Evolutionary conservation across 768 basidiomycete genomes (phyloP).

Genomic region (Baorangia bicolor): DNA sequence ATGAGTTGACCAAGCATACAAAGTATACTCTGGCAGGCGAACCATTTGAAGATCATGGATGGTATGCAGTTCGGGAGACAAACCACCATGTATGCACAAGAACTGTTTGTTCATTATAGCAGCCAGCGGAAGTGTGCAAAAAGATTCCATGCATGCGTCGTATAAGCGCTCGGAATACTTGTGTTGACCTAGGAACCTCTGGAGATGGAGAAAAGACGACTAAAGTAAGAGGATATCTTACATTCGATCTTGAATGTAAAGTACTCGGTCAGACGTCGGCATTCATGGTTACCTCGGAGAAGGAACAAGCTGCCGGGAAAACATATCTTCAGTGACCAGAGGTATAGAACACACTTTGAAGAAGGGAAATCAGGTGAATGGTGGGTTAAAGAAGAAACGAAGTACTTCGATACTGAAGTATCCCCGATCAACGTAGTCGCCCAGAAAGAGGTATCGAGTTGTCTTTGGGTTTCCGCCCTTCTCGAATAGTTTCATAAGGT

Average conservation of each 20-base stretch:
- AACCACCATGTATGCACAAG: conserved; percentile 71
- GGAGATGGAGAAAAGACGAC: conserved; percentile 2
- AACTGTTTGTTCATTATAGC: conserved; percentile 83
- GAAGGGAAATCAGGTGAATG: conserved; percentile 14
- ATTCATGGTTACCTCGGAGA: conserved; percentile 65
- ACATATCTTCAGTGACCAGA: conserved; percentile 65
- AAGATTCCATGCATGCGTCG: conserved; percentile 71
- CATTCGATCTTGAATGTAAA: conserved; percentile 61
- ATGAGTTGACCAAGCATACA: background rate
- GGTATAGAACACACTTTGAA: conserved; percentile 52
- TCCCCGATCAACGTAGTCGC: conserved; percentile 74
- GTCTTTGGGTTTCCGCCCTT: conserved; percentile 74
- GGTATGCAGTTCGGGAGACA: conserved; percentile 69
- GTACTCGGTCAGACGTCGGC: conserved; percentile 63
- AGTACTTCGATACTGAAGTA: conserved; percentile 74
- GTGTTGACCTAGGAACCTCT: conserved; percentile 51
- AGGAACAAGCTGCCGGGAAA: conserved; percentile 60
- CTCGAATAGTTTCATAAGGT: conserved; percentile 79
- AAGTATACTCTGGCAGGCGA: conserved; percentile 14
- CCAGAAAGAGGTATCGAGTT: conserved; percentile 71
- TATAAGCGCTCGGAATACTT: conserved; percentile 77
- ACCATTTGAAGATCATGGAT: conserved; percentile 65
- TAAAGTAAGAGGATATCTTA: background rate
- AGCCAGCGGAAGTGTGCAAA: conserved; percentile 69
- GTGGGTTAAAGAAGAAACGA: background rate